Evolutionary conservation across 306 rosid genomes (phyloP), one percentile per base, ranked within the genome.

Genomic region (Arachis stenosperma): DNA sequence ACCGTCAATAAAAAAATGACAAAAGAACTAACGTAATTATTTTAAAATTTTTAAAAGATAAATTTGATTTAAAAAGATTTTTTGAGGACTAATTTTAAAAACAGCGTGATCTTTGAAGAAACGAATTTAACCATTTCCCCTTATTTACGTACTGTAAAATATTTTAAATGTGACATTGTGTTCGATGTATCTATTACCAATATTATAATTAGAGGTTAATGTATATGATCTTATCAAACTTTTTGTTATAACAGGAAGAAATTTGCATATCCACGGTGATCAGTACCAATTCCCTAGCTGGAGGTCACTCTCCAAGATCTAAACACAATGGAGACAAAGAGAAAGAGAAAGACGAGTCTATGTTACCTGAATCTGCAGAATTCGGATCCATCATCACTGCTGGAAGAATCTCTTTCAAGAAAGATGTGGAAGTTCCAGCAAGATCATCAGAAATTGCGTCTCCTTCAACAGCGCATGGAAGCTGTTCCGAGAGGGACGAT

Each of bases 261-360:
- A 63, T 71, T 69, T 67, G 65, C 86, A 70, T 69, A 57, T 86
- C 53, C 22, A 88, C 73, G 74, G 75, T 59, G 66, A 52, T 78
- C 37, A 50, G 51, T 72, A 81, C 75, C 47, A 77, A 65, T 77
- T 86, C 87, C 65, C 50, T 74, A 27, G 15, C 41, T 29, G 27
- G 27, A 22, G 63, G 79, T 68, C 17, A 73, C 59, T 83, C 91
- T 58, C 86, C 88, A 42, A 61, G 79, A 68, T 61, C 62, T 76
- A 81, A 58, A 60, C 74, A 70, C 37, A 33, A 33, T 33, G 37
- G 37, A 17, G 74, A 44, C 27, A 88, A 46, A 69, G 74, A 44
- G 33, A 88, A 46, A 69, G 90, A 78, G 12, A 85, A 81, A 82
- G 93, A 84, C 30, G 90, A 84, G 41, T 64, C 76, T 58, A 82